Percentiles rank a stretch among this genome's conserved stretches.
phyloP scores from a whole-genome alignment of 2,329 filamentous ascomycete species.

The Blumeria hordei region DNA sequence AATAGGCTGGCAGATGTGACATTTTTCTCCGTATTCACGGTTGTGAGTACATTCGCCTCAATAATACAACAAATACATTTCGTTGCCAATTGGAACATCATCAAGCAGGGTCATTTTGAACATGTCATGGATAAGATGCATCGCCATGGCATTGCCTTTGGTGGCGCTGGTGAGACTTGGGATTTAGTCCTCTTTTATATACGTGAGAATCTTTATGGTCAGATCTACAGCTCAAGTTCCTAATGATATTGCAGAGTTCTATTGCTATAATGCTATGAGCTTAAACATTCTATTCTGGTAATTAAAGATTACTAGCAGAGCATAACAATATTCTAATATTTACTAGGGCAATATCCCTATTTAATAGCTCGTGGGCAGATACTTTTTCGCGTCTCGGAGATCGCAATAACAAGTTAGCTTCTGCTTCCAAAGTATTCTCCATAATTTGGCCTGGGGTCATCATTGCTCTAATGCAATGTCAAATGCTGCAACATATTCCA shows the following conservation, averaged over 20 bases:
- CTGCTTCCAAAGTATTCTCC: slow-evolving; percentile 16
- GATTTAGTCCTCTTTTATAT: slow-evolving; percentile 24
- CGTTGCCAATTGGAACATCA: slow-evolving; percentile 6
- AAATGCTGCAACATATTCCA: slow-evolving; percentile 11
- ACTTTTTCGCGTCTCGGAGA: slow-evolving; percentile 12
- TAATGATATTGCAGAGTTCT: slow-evolving; percentile 19
- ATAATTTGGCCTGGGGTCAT: slow-evolving; percentile 17
- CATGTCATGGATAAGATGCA: slow-evolving; percentile 16
- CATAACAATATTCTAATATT: not conserved
- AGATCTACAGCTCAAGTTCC: not conserved
- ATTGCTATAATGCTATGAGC: slow-evolving; percentile 25
- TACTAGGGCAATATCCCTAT: slow-evolving; percentile 17
- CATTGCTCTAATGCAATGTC: slow-evolving; percentile 15
- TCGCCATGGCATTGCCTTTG: slow-evolving; percentile 20
- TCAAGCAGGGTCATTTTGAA: slow-evolving; percentile 15
- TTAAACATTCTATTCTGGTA: slow-evolving; percentile 24
- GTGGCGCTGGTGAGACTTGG: slow-evolving; percentile 18
- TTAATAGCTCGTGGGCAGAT: slow-evolving; percentile 15
- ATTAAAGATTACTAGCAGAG: slow-evolving; percentile 1
- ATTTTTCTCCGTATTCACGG: slow-evolving; percentile 10
- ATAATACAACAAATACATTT: slow-evolving; percentile 14
- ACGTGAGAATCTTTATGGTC: slow-evolving; percentile 16
- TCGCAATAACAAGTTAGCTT: slow-evolving; percentile 10
- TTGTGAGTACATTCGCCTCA: slow-evolving; percentile 11
- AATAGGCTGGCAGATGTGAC: slow-evolving; percentile 9